Conservation (phyloP, 805 yeast genomes). For the Ogataea ramenticola region DNA sequence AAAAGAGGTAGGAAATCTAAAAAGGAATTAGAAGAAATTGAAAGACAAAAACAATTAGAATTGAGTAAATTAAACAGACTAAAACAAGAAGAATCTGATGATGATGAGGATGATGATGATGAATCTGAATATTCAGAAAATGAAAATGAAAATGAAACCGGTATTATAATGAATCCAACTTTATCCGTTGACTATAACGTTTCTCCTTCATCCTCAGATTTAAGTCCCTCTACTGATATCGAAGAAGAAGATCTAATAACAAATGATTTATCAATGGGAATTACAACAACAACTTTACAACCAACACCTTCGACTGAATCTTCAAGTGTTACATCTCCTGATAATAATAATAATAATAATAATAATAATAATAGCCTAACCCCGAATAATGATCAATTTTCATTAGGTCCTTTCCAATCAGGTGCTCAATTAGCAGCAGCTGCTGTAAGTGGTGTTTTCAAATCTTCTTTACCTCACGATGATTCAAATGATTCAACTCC, state of each 20-base stretch:
- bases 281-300: constrained; percentile 5
- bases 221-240: not conserved
- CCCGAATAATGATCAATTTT: not conserved
- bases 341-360: too few relatives aligned
- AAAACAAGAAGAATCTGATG: not conserved
- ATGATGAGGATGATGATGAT: not conserved
- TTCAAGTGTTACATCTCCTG: too few relatives aligned
- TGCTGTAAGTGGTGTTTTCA: constrained; percentile 19
- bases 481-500: too few relatives aligned
- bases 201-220: constrained; percentile 1
- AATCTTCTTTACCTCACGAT: not conserved
- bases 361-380: too few relatives aligned
- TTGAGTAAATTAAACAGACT: too few relatives aligned
- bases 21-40: not conserved
- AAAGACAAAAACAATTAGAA: not conserved
- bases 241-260: too few relatives aligned
- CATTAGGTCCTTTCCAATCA: constrained; percentile 22
- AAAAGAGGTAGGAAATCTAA: constrained; percentile 1
- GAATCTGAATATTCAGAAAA: not conserved
- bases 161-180: not conserved
- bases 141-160: too few relatives aligned
- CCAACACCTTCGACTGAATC: too few relatives aligned
- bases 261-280: too few relatives aligned
- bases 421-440: constrained; percentile 25
- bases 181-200: constrained; percentile 1